A percentile compares a stretch with the other conserved stretches of the same genome.
Conservation (phyloP, 495 filamentous ascomycete species). For the Aspergillus baeticus region DNA sequence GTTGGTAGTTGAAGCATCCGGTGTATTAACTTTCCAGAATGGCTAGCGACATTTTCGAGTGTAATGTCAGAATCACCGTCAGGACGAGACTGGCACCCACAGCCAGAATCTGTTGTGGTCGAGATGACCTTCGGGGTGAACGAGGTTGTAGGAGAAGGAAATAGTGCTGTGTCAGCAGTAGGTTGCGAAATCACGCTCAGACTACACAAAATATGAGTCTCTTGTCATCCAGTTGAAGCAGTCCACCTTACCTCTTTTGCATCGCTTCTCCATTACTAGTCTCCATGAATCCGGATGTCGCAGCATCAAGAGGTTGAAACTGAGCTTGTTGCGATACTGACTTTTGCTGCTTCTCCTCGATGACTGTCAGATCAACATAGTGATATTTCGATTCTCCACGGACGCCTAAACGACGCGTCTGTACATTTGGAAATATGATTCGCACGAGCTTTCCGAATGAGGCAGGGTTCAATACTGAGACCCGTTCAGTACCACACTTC, state of each 20-base stretch:
- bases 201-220: constrained; percentile 19
- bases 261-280: constrained; percentile 28
- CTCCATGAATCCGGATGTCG: constrained; percentile 19
- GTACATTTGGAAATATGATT: constrained; percentile 91
- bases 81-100: constrained; percentile 29
- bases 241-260: constrained; percentile 33
- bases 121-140: constrained; percentile 33
- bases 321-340: constrained; percentile 29
- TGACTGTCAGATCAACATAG: constrained; percentile 83
- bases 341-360: constrained; percentile 48
- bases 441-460: constrained; percentile 97
- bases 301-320: constrained; percentile 22
- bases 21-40: constrained; percentile 55
- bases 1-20: constrained; percentile 67
- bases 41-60: constrained; percentile 41
- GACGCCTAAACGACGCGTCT: constrained; percentile 87
- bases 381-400: constrained; percentile 98
- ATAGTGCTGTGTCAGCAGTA: constrained; percentile 63
- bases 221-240: neutral
- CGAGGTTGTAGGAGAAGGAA: constrained; percentile 60
- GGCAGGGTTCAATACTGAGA: constrained; percentile 90
- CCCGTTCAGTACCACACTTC: constrained; percentile 85
- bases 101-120: constrained; percentile 22
- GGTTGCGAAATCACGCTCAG: constrained; percentile 47
- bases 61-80: constrained; percentile 30